Percentiles rank a stretch among this genome's conserved stretches.
phyloP scores from a whole-genome alignment of 78 protist species.

The Dictyostelium citrinum region DNA sequence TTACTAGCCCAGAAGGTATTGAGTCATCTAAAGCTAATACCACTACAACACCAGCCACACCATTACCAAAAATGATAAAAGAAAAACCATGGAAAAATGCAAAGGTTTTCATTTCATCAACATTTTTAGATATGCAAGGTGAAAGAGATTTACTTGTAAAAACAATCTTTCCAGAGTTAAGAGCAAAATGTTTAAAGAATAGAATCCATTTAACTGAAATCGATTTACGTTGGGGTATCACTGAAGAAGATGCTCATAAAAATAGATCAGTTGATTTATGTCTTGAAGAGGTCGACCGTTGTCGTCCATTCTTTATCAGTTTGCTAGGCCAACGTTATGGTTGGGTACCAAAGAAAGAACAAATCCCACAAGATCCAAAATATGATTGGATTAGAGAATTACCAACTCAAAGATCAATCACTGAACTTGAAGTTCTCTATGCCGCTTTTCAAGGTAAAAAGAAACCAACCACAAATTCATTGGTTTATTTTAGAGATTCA shows the following conservation, averaged over 20 bases:
- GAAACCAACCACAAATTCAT: not conserved
- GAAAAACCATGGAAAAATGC: conserved; percentile 63
- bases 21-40: not conserved
- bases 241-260: conserved; percentile 53
- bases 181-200: conserved; percentile 38
- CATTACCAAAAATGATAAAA: not conserved
- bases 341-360: conserved; percentile 53
- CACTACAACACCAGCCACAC: not conserved
- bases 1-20: not conserved
- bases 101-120: conserved; percentile 60
- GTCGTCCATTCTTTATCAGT: conserved; percentile 89
- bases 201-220: conserved; percentile 72
- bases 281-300: conserved; percentile 83
- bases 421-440: conserved; percentile 84
- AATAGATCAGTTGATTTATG: conserved; percentile 61
- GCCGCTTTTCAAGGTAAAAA: conserved; percentile 19
- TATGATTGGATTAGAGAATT: conserved; percentile 67
- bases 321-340: conserved; percentile 89
- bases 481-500: conserved; percentile 77
- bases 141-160: conserved; percentile 83
- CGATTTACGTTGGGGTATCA: conserved; percentile 94
- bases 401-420: conserved; percentile 75
- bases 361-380: conserved; percentile 4
- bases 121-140: conserved; percentile 88
- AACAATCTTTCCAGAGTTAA: conserved; percentile 83